These are phyloP conservation scores for Yamadazyma epiphylla DNA, from an alignment of 1,139 yeast species.

Conservation along the genomic window DNA sequence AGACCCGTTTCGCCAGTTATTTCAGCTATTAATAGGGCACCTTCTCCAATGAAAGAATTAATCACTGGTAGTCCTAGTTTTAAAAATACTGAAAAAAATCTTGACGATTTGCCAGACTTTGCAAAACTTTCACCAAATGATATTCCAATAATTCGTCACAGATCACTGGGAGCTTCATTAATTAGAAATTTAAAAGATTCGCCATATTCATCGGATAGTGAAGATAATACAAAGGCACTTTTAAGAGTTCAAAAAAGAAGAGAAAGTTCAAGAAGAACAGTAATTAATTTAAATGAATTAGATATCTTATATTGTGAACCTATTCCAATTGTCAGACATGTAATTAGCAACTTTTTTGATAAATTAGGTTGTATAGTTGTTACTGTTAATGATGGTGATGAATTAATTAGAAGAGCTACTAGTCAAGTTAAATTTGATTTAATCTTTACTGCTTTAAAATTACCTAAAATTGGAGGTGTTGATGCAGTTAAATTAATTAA, in stretches of 20 bases:
- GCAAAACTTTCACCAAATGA: constrained; percentile 11
- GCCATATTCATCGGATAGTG: constrained; percentile 69
- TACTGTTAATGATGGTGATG: constrained; percentile 76
- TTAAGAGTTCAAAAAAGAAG: constrained; percentile 57
- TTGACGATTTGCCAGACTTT: constrained; percentile 29
- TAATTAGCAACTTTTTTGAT: constrained; percentile 62
- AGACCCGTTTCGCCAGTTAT: constrained; percentile 34
- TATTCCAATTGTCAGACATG: constrained; percentile 74
- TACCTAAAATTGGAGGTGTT: constrained; percentile 63
- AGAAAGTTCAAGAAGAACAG: constrained; percentile 39
- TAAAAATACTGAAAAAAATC: constrained; percentile 31
- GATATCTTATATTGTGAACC: constrained; percentile 85
- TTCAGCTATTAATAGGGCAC: constrained; percentile 16
- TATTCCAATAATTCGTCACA: constrained; percentile 12
- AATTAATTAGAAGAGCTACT: constrained; percentile 74
- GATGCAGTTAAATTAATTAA: constrained; percentile 78
- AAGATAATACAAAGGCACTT: constrained; percentile 54
- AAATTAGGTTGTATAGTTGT: constrained; percentile 79
- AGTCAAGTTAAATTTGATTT: constrained; percentile 82
- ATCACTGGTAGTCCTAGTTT: constrained; percentile 21
- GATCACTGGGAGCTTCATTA: constrained; percentile 27
- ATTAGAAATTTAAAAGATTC: constrained; percentile 39
- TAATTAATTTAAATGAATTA: constrained; percentile 26
- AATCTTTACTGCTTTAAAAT: constrained; percentile 70
- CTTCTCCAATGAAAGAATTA: constrained; percentile 18